Conservation (phyloP, 352 stramenopile species). For the Pythium brachiatum region DNA sequence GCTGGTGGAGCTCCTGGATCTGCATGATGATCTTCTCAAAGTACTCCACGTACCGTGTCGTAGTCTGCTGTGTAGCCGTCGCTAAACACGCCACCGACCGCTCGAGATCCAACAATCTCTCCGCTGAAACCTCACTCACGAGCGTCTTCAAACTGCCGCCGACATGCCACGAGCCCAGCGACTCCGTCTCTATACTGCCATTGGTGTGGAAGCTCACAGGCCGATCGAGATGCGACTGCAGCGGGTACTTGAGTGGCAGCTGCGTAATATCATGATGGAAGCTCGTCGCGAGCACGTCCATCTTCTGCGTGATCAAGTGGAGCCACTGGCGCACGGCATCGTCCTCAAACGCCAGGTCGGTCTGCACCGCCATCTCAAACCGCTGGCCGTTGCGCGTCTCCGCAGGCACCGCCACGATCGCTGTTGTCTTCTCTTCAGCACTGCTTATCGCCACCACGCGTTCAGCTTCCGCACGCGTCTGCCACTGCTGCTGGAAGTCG, state of each 20-base stretch:
- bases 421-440: not conserved
- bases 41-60: conserved; percentile 33
- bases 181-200: not conserved
- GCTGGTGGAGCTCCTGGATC: conserved; percentile 52
- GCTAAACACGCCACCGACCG: conserved; percentile 33
- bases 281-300: conserved; percentile 34
- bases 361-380: conserved; percentile 31
- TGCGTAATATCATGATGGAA: conserved; percentile 40
- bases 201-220: conserved; percentile 1
- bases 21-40: conserved; percentile 51
- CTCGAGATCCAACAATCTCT: conserved; percentile 38
- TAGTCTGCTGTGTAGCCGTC: conserved; percentile 30
- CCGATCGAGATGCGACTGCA: conserved; percentile 21
- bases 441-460: not conserved
- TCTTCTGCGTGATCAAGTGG: conserved; percentile 40
- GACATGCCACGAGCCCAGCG: conserved; percentile 38
- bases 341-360: conserved; percentile 26
- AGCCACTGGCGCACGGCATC: conserved; percentile 45
- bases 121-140: conserved; percentile 26
- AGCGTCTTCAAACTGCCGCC: conserved; percentile 28
- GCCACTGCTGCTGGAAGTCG: conserved; percentile 47
- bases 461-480: conserved; percentile 5
- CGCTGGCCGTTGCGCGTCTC: not conserved
- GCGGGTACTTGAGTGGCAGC: conserved; percentile 23
- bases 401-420: not conserved